Percentiles rank a stretch among this genome's conserved stretches.
These are phyloP conservation scores for Lyophyllum shimeji DNA, from an alignment of 768 basidiomycete species.

Conservation along the genomic window DNA sequence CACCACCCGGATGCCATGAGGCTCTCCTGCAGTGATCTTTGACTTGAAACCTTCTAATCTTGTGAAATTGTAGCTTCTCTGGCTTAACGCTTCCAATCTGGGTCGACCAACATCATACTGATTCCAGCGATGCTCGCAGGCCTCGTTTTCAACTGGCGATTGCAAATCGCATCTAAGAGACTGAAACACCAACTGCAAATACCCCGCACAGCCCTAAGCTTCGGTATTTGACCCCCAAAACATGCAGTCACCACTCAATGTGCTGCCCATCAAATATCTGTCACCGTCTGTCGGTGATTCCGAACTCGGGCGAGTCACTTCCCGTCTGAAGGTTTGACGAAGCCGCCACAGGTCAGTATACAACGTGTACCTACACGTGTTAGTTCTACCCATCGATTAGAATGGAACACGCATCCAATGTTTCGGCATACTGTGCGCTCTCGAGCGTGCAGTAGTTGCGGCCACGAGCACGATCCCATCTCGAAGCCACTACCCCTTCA, in stretches of 20 bases:
- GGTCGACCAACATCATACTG: neutral
- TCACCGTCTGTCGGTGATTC: constrained; percentile 8
- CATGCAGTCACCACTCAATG: constrained; percentile 8
- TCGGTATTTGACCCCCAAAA: constrained; percentile 12
- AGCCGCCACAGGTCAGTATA: constrained; percentile 6
- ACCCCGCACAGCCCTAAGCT: neutral
- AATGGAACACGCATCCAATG: constrained; percentile 10
- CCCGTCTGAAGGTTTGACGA: constrained; percentile 4
- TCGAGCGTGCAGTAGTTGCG: neutral
- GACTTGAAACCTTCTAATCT: neutral
- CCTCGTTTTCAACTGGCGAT: neutral
- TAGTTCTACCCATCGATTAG: constrained; percentile 23
- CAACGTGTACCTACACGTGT: constrained; percentile 29
- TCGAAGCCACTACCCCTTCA: constrained; percentile 8
- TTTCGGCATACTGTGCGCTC: neutral
- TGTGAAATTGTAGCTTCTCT: neutral
- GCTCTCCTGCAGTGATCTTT: neutral
- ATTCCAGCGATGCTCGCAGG: neutral
- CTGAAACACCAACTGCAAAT: constrained; percentile 3
- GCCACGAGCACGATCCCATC: constrained; percentile 10
- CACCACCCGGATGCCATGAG: neutral
- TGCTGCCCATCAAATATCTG: constrained; percentile 9
- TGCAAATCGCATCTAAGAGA: neutral
- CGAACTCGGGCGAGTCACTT: constrained; percentile 6
- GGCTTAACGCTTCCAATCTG: neutral